phyloP scores from a whole-genome alignment of 257 asterid genomes.

The Solanum bulbocastanum region DNA sequence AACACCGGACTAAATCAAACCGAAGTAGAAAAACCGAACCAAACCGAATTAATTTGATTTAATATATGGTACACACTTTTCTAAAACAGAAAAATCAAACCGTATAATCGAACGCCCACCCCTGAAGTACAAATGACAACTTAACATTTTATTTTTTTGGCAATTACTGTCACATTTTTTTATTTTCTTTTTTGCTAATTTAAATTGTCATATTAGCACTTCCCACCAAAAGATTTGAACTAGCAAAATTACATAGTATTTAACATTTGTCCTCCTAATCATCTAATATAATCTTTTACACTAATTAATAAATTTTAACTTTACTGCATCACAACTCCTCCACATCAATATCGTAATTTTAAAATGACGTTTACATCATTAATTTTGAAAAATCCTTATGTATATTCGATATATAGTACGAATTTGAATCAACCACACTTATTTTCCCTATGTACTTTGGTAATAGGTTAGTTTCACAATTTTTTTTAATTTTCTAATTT shows the following conservation, averaged over 20 bases:
- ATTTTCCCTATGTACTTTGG: no score
- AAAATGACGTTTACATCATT: background rate
- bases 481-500: background rate
- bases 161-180: background rate
- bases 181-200: background rate
- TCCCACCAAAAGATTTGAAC: background rate
- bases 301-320: background rate
- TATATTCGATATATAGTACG: background rate
- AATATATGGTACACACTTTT: no score
- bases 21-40: no score
- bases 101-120: no score
- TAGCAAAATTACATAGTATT: background rate
- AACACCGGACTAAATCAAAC: no score
- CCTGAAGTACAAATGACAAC: no score
- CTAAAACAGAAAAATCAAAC: no score
- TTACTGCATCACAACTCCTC: background rate
- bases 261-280: background rate
- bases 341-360: background rate
- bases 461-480: background rate
- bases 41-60: no score
- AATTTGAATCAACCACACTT: no score
- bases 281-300: background rate
- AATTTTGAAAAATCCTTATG: background rate
- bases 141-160: no score
- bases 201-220: background rate